Conservation (phyloP, 192 early-diverging fungal species). For the Funneliformis mosseae region DNA sequence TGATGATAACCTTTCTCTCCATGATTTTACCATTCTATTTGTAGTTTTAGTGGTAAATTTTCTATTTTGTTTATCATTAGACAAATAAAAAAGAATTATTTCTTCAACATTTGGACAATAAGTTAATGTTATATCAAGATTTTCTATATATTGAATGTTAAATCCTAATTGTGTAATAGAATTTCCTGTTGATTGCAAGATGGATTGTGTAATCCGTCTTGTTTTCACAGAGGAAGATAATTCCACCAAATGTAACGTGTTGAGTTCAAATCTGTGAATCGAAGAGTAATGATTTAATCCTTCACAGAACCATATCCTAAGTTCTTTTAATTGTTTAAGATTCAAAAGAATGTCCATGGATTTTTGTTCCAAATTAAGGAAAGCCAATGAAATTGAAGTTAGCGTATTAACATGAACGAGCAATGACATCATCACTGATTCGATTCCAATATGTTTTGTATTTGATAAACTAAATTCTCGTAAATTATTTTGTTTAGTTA, state of each 20-base stretch:
- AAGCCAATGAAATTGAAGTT: not conserved
- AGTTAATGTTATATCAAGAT: not conserved
- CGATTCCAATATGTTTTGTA: not conserved
- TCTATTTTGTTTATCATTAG: not conserved
- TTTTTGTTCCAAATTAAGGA: not conserved
- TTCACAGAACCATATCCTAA: not conserved
- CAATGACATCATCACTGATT: not conserved
- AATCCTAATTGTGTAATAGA: not conserved
- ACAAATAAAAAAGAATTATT: not conserved
- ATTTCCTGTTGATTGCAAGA: not conserved
- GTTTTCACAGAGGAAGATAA: not conserved
- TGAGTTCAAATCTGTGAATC: not conserved
- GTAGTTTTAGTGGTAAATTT: not conserved
- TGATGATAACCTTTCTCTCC: not conserved
- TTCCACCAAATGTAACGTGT: not conserved
- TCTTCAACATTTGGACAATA: not conserved
- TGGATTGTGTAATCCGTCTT: not conserved
- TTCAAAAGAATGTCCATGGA: not conserved
- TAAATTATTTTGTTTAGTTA: not conserved
- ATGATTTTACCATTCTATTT: not conserved
- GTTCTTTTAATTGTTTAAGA: not conserved
- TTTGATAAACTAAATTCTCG: not conserved
- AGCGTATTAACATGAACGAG: not conserved
- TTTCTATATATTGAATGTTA: not conserved
- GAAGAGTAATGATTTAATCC: not conserved